Base-by-base conservation (phyloP, 2,329 filamentous ascomycete species). In the Botrytis medusae region DNA sequence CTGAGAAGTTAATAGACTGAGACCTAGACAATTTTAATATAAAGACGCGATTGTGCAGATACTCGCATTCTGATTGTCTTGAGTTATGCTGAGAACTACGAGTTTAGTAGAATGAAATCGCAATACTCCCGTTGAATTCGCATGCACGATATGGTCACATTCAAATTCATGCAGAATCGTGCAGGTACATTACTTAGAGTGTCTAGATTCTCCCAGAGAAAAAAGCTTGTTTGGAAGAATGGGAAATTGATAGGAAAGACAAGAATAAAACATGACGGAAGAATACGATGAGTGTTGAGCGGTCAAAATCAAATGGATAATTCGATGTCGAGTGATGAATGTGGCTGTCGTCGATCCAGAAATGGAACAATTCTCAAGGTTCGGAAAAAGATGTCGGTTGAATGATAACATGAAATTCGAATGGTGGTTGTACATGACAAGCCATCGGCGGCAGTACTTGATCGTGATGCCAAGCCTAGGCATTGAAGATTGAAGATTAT, bases 141-240 rank as follows among this genome's bases (percentile, higher is more conserved):
- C 40, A 65, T 72, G 62, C 22, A 74, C 37, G 62, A 72, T 74
- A 16, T 46, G 29, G 29, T 61, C 54, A 62, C 54, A 65, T 74
- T 74, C 12, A 42, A 25, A 60, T 29, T 22, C n/a, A 54, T 71
- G 72, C 69, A 72, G 54, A 29, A 74, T 61, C 69, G 54, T 71
- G 72, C 68, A 73, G 72, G 69, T 71, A 65, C 46, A n/a, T 12
- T 32, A 44, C 32, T 37, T 63, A 44, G 37, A 63, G 37, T 29
- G 25, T 42, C 25, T 16, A 44, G 37, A 65, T 57, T 57, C 46
- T 54, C 14, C 8, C 1, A 5, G 60, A 18, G n/a, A 44, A n/a
- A 20, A 71, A 65, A 65, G 69, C 69, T 71, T 71, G 46, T 71
- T 57, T 71, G 44, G 54, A 57, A 37, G 25, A 63, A 25, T 29